These are phyloP conservation scores for Dryas octopetala DNA, from an alignment of 306 rosid species.

Conservation along the genomic window DNA sequence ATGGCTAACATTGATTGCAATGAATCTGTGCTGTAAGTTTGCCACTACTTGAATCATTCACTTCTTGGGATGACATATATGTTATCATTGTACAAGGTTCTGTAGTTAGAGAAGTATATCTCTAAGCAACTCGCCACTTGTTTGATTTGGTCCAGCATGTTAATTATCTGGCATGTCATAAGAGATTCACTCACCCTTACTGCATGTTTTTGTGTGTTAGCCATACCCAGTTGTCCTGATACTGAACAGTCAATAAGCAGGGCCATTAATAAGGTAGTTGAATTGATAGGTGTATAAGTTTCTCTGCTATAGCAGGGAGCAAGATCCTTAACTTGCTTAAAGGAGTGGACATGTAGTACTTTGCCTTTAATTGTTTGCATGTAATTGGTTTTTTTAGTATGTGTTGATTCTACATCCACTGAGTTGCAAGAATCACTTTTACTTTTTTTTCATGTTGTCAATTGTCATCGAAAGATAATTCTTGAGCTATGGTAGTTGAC, in stretches of 20 bases:
- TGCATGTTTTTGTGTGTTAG: background rate
- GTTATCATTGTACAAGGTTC: background rate
- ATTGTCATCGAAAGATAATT: constrained; percentile 1
- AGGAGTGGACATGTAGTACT: background rate
- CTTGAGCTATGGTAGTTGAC: background rate
- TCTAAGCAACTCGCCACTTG: background rate
- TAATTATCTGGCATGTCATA: background rate
- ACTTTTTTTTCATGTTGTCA: background rate
- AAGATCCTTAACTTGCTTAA: background rate
- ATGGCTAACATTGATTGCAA: background rate
- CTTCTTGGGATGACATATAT: background rate
- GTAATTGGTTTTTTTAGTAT: background rate
- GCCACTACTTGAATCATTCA: background rate
- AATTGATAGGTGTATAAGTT: background rate
- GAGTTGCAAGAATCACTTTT: background rate
- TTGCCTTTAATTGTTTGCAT: background rate
- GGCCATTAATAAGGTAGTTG: background rate
- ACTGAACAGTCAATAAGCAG: background rate
- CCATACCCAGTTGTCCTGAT: too few relatives aligned
- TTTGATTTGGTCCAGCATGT: background rate
- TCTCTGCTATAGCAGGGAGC: too few relatives aligned
- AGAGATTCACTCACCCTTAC: background rate
- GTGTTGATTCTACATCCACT: background rate
- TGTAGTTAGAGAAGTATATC: background rate
- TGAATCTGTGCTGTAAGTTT: background rate